Base-by-base conservation (phyloP, 148 eudicot species). In the Rhododendron molle region DNA sequence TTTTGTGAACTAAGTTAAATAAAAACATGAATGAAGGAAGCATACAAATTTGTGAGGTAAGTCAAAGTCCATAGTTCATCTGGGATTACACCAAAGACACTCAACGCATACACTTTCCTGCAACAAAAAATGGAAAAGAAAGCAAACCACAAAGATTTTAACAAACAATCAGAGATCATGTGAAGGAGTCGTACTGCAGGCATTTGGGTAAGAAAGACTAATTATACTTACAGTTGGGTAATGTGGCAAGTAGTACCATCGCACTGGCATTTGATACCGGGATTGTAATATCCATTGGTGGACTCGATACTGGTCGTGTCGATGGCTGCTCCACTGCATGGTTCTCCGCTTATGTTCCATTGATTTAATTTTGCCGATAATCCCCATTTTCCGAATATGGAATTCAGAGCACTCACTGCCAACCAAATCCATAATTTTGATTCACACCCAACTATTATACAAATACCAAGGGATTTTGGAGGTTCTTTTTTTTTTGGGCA, bases 271-370 rank as follows among this genome's bases (percentile, higher is more conserved):
- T 89, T 89, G 90, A 96, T 91, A 71, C 85, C 92, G 5, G 96
- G 99, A 46, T 93, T 86, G 82, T 93, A 90, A 30, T 32, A n/a
- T 47, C 74, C 26, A 43, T 36, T 67, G 73, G 12, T 62, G 4
- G 32, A 2, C 7, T 87, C 86, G 4, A 84, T 84, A 72, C 12
- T 43, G 14, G 89, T 87, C 3, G 14, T 28, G 87, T 93, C 96
- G 60, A 91, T 84, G 21, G 88, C 83, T 14, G 86, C 69, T 47
- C 99, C 99, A 20, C 92, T 93, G 84, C 98, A 95, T 4, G 94
- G 91, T 65, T 96, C 99, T 44, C 96, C 96, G 6, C 95, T 95
- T 8, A 92, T 90, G 85, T 94, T 96, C 98, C 98, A 94, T 16
- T 88, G 76, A 5, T 83, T 4, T 1, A 86, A 82, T 81, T 11